Base-by-base conservation (phyloP, 192 early-diverging fungal species). In the Rhizophagus prolifer region DNA sequence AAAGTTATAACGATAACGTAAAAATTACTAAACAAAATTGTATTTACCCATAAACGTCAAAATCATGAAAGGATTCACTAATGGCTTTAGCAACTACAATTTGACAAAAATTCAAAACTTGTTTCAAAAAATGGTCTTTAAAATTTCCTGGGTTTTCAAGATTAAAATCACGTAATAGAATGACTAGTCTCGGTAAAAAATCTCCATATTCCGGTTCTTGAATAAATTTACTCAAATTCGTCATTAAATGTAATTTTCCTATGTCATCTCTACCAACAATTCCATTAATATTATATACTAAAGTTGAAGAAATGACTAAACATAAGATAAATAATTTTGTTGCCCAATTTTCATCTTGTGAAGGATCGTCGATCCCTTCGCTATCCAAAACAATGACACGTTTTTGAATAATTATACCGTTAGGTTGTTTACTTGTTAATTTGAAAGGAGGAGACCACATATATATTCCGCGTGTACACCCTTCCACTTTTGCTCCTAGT, bases 201-300 rank as follows among this genome's bases (percentile, higher is more conserved):
- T 13, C 41, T 44, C 47, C 12, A 34, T 63, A 36, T 19, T 76
- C 13, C 9, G 26, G 61, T 19, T 38, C 6, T 76, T 47, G 3
- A 50, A 76, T 66, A 36, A 66, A 76, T 66, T 50, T 76, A 13
- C 61, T 30, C 9, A 76, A 66, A 50, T 76, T 46, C 0, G 31
- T 63, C 63, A 76, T 76, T 14, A 76, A 47, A 30, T 64, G 47
- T 12, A 76, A 31, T 50, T 76, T 76, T 28, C 36, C 61, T 47
- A 76, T 50, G n/a, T 76, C 74, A 10, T n/a, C n/a, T 34, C 58
- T 59, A 26, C 38, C 63, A 12, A 76, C 23, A 9, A 76, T 36
- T 19, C 62, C 74, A 36, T 76, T 67, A 19, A 76, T 54, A 19
- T 76, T 76, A 66, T 76, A 76, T 28, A 76, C 14, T 21, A 76